Evolutionary conservation across 805 yeast genomes (phyloP), one percentile per base, ranked within the genome.

Genomic region (Candida fluviatilis): DNA sequence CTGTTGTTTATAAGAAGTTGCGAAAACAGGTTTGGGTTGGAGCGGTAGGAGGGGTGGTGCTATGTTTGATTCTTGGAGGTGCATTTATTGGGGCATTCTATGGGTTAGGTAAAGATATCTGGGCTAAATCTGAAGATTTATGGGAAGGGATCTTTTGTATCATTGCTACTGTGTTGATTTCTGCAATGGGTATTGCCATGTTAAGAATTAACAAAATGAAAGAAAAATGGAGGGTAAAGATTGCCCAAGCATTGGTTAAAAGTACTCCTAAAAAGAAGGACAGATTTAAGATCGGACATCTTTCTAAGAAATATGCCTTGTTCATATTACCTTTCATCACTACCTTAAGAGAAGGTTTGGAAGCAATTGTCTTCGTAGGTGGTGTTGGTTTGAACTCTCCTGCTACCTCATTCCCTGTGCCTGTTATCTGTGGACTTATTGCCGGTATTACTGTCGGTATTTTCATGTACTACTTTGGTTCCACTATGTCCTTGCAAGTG

Each of bases 81-180:
- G 95, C 89, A 40, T 90, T 91, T 66, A 90, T 91, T 59, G 99
- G 95, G 62, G 89, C 88, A 16, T 91, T 87, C 69, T 91, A 91
- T 61, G 66, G 84, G 26, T 71, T 84, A 36, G 81, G 83, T 47
- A 76, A 76, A 38, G 95, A 91, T 75, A 76, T 91, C 47, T 91
- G 96, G 85, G 73, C 91, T 36, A 57, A 62, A 10, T 80, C 95
- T 15, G 99, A 91, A 62, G 97, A 91, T 60, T 62, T 91, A 41
- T 91, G 98, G 98, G 99, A 91, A 75, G 98, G 97, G 70, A 72
- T 87, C 41, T 89, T 91, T 60, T 86, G 95, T 65, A 67, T 91
- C 49, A 80, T 91, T 60, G 99, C 98, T 2, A 78, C 95, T 0
- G 67, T 86, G 34, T 78, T 91, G 78, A 91, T 91, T 57, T 78